These are phyloP conservation scores for Mentha longifolia DNA, from an alignment of 257 asterid genomes.

Conservation along the genomic window DNA sequence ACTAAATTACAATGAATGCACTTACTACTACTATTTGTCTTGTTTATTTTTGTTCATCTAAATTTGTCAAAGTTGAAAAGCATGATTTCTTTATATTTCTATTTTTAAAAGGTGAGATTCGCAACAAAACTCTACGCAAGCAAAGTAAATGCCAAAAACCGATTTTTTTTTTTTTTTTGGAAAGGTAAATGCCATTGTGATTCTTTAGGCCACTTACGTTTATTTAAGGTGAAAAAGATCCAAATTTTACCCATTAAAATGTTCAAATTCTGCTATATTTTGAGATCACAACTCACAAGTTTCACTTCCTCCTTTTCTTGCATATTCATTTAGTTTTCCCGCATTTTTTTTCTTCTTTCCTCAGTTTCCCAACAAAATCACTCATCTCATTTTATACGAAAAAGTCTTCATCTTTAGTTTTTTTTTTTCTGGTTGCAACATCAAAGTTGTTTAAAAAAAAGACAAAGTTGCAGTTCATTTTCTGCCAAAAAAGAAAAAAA, in stretches of 20 bases:
- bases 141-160: constrained; percentile 14
- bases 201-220: not conserved
- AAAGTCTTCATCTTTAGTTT: constrained; percentile 25
- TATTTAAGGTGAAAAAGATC: not conserved
- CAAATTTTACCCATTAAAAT: not conserved
- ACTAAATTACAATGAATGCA: too few species aligned
- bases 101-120: not conserved
- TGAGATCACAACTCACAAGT: not conserved
- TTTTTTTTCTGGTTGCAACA: not conserved
- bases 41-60: too few species aligned
- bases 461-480: constrained; percentile 43
- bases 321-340: constrained; percentile 5
- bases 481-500: not conserved
- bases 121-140: constrained; percentile 1
- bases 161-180: not conserved
- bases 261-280: not conserved
- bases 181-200: not conserved
- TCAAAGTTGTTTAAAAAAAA: constrained; percentile 38
- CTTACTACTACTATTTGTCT: too few species aligned
- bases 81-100: too few species aligned
- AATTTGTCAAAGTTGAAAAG: too few species aligned
- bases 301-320: not conserved
- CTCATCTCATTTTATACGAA: constrained; percentile 1
- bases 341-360: not conserved
- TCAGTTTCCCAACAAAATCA: not conserved